A percentile compares a stretch with the other conserved stretches of the same genome.
Conservation (phyloP, 306 rosid genomes). For the Trifolium subterraneum region DNA sequence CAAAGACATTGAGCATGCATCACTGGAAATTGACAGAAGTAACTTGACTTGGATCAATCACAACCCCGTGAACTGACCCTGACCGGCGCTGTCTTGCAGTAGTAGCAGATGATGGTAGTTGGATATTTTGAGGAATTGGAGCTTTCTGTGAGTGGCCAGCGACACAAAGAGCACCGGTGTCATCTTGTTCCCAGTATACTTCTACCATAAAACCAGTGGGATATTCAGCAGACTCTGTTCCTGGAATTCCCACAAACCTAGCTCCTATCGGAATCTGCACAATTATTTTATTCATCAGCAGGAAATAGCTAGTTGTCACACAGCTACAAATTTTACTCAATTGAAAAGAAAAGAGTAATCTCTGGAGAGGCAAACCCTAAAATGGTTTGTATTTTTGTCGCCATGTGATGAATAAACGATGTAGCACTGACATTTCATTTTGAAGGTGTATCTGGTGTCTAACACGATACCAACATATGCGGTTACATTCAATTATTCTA, state of each 20-base stretch:
- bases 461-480: background rate
- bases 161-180: slow-evolving; percentile 71
- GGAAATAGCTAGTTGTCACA: slow-evolving; percentile 17
- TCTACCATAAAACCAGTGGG: slow-evolving; percentile 82
- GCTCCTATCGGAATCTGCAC: slow-evolving; percentile 80
- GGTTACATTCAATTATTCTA: background rate
- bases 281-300: slow-evolving; percentile 33
- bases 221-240: slow-evolving; percentile 64
- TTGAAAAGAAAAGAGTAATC: slow-evolving; percentile 1
- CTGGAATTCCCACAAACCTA: slow-evolving; percentile 78
- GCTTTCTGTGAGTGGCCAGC: slow-evolving; percentile 65
- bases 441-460: background rate
- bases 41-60: slow-evolving; percentile 59
- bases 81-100: slow-evolving; percentile 36
- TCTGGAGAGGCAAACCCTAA: slow-evolving; percentile 1
- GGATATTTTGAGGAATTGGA: slow-evolving; percentile 53
- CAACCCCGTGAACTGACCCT: slow-evolving; percentile 55
- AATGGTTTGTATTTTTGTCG: background rate
- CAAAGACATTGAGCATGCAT: slow-evolving; percentile 22
- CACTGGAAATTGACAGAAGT: slow-evolving; percentile 40
- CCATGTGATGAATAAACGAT: background rate
- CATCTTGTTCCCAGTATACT: slow-evolving; percentile 89
- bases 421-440: background rate
- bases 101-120: slow-evolving; percentile 42
- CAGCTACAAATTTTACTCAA: background rate